Conservation (phyloP, 768 basidiomycete species). For the Leucocoprinus birnbaumii region DNA sequence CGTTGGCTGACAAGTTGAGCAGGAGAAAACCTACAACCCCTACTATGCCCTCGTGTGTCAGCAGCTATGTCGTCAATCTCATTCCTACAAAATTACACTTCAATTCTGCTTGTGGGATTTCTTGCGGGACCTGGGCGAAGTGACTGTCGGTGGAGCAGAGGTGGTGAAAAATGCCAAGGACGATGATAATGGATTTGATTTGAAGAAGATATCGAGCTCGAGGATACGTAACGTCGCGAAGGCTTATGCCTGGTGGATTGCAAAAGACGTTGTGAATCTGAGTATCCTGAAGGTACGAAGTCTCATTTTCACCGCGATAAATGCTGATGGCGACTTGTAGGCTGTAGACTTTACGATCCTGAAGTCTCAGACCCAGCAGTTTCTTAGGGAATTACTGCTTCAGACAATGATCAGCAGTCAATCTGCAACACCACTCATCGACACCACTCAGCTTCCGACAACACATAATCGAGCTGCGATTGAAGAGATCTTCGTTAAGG, state of each 20-base stretch:
- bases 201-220: slow-evolving; percentile 51
- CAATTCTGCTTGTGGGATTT: slow-evolving; percentile 98
- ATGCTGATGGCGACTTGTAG: slow-evolving; percentile 31
- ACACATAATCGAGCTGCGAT: slow-evolving; percentile 56
- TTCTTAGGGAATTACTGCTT: slow-evolving; percentile 69
- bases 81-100: slow-evolving; percentile 86
- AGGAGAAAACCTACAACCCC: slow-evolving; percentile 94
- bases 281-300: slow-evolving; percentile 74
- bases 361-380: slow-evolving; percentile 57
- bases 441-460: slow-evolving; percentile 29
- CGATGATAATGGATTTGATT: slow-evolving; percentile 39
- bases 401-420: slow-evolving; percentile 77
- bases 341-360: slow-evolving; percentile 84
- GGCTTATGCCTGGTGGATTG: slow-evolving; percentile 92
- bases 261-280: slow-evolving; percentile 74
- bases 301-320: neutral
- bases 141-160: slow-evolving; percentile 74
- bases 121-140: slow-evolving; percentile 86
- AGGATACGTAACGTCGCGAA: slow-evolving; percentile 73
- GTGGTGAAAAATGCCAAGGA: slow-evolving; percentile 66
- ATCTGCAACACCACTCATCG: slow-evolving; percentile 62
- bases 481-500: slow-evolving; percentile 81
- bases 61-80: slow-evolving; percentile 74
- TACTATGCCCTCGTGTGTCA: slow-evolving; percentile 91
- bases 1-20: slow-evolving; percentile 9